Conservation (phyloP, 768 basidiomycete genomes). For the Xerocomellus chrysenteron region DNA sequence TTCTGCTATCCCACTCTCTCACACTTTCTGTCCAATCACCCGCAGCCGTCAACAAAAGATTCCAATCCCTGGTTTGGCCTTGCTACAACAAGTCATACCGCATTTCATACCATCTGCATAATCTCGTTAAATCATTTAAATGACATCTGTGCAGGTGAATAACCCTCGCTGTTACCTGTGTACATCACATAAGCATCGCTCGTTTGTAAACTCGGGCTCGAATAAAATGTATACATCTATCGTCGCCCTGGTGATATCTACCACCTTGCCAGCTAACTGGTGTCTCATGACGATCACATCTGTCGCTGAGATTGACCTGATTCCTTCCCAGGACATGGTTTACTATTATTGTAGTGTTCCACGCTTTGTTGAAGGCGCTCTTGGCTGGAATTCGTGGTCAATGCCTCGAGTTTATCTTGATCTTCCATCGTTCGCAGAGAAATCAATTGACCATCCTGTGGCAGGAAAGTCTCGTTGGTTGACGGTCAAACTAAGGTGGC, state of each 20-base stretch:
- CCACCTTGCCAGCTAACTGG: neutral
- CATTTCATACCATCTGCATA: constrained; percentile 18
- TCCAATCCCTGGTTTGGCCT: constrained; percentile 30
- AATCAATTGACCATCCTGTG: neutral
- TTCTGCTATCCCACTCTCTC: neutral
- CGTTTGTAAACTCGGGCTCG: neutral
- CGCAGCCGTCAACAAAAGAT: constrained; percentile 27
- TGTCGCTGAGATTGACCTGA: neutral
- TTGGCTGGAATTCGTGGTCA: neutral
- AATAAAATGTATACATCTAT: neutral
- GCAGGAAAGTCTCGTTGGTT: neutral
- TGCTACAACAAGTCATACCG: constrained; percentile 23
- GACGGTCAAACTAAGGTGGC: neutral
- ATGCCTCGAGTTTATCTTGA: neutral
- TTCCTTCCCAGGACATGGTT: neutral
- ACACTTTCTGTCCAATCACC: neutral
- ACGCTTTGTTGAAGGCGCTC: neutral
- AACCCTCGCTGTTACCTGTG: neutral
- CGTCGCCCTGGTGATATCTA: neutral
- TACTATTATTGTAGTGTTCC: neutral
- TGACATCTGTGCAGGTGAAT: neutral
- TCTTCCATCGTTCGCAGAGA: neutral
- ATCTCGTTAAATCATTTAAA: neutral
- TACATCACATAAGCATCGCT: neutral
- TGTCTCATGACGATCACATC: neutral